Base-by-base conservation (phyloP, 2,329 filamentous ascomycete genomes). In the Aspergillus thermomutatus region DNA sequence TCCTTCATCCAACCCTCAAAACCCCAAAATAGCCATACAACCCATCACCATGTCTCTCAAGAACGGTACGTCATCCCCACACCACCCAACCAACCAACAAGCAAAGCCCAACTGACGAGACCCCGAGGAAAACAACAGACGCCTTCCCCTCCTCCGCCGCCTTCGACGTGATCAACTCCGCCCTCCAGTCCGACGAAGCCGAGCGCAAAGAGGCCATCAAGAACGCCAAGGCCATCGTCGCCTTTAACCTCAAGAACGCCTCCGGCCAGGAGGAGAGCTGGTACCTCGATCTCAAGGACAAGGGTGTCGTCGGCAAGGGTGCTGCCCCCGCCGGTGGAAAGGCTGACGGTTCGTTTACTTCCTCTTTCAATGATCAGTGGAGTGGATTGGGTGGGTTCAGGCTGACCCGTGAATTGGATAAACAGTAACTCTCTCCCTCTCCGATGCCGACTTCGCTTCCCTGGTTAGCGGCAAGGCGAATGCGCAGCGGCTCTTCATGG, bases 221-320 rank as follows among this genome's bases (percentile, higher is more conserved):
- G 79, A 86, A 91, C 73, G 93, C 87, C 72, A 88, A 88, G 69
- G 91, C 89, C 59, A 81, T 97, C 74, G 97, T 96, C 75, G 88
- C 88, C 59, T 97, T 99, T 79, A 91, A 86, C 54, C 81, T 99
- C 64, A 97, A 96, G 83, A 99, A 99, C 83, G 77, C 80, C 57
- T 82, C 82, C 25, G 91, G 91, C 67, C 85, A 92, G 75, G 87
- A 87, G 57, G 87, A 91, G 69, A 89, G 86, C 78, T 99, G 94
- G 94, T 86, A 95, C 80, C 90, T 99, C 66, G 94, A 99, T 75
- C 86, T 99, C 60, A 97, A 97, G 83, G 84, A 95, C 70, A 89
- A 87, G 60, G 94, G 94, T 62, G 83, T 83, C 55, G 92, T 96
- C 45, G 89, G 84, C 67, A 88, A 89, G 72, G 94, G 94, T 55